Evolutionary conservation across 768 basidiomycete species (phyloP).

Genomic region (Lentinula raphanica): DNA sequence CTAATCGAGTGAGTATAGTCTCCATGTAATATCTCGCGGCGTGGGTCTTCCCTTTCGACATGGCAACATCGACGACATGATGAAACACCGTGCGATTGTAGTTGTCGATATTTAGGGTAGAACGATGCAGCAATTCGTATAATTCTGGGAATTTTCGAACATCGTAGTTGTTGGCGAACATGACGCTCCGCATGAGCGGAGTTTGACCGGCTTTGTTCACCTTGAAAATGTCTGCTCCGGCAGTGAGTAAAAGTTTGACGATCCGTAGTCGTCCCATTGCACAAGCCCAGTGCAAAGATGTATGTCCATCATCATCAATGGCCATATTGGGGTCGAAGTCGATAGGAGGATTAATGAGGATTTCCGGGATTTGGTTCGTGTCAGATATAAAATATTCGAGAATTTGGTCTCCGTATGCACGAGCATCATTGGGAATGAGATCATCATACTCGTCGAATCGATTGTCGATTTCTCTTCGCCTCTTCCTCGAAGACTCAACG

Average conservation of each 20-base stretch:
- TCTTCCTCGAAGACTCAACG: constrained; percentile 36
- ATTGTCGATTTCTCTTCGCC: constrained; percentile 42
- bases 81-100: constrained; percentile 97
- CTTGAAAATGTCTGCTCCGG: constrained; percentile 94
- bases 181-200: constrained; percentile 95
- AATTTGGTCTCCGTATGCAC: constrained; percentile 91
- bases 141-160: constrained; percentile 98
- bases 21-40: constrained; percentile 99
- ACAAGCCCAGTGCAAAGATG: constrained; percentile 96
- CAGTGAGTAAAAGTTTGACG: constrained; percentile 88
- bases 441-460: constrained; percentile 43
- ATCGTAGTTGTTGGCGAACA: constrained; percentile 99
- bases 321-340: constrained; percentile 95
- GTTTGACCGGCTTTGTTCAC: constrained; percentile 97
- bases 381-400: constrained; percentile 99
- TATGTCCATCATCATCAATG: constrained; percentile 98
- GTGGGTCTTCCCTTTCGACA: constrained; percentile 96
- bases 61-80: constrained; percentile 94
- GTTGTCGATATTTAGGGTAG: constrained; percentile 97
- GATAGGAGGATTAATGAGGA: constrained; percentile 81
- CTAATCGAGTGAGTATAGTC: constrained; percentile 78
- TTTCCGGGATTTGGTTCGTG: constrained; percentile 81
- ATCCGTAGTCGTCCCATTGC: constrained; percentile 98
- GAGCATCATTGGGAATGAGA: constrained; percentile 48
- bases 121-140: constrained; percentile 95